Evolutionary conservation across 306 rosid species (phyloP), one percentile per base, ranked within the genome.

Genomic region (Luffa aegyptiaca): DNA sequence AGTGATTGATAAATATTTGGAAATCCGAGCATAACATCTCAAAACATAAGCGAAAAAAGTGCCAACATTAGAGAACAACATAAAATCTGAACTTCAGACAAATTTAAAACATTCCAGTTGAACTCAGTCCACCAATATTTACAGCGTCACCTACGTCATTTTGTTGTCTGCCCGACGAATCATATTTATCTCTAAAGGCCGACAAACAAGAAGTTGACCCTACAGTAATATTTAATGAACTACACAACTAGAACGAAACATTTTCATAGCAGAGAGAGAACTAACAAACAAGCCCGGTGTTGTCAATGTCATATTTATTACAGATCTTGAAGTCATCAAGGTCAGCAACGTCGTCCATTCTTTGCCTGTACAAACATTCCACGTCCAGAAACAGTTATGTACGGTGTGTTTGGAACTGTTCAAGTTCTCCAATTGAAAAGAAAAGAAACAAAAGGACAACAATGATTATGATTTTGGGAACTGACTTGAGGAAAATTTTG

Each of bases 271-370:
- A 37, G 78, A 80, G 51, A 70, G 65, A 51, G 76, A 88, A 90
- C 97, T 82, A 87, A 94, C 97, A 92, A 55, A 94, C 95, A 84
- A 94, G 91, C 78, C 97, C 97, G 33, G 98, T 94, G 80, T 94
- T 92, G 85, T 94, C 97, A 85, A 94, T 88, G 84, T 92, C 89
- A 84, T 90, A 88, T 82, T 76, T 75, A 88, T 88, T 92, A 75
- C 96, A 91, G 82, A 88, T 89, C 87, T 92, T 90, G 81, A 94
- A 91, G 87, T 94, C 98, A 80, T 81, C 35, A 51, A 92, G 92
- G 75, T 84, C 84, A 75, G 97, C 87, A 63, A 62, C 79, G 71
- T 83, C 82, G 80, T 86, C 90, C 82, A 85, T 85, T 85, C 97
- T 89, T 85, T 92, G 97, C 55, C 98, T 94, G 90, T 86, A 84